Conservation (phyloP, 2,329 filamentous ascomycete species). For the Byssoonygena ceratinophila region DNA sequence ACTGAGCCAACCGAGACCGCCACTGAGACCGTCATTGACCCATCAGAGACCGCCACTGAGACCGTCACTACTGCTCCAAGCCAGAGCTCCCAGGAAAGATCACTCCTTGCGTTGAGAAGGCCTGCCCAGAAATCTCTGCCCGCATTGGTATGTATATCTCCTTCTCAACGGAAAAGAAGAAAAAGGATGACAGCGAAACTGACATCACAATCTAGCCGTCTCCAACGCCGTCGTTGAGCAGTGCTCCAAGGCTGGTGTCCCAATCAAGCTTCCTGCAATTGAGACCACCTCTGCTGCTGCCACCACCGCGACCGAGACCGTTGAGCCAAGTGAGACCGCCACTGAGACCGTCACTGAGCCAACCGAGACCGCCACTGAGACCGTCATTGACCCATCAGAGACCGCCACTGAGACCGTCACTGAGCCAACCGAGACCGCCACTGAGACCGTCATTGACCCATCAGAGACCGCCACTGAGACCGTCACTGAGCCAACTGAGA, state of each 20-base stretch:
- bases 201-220: constrained; percentile 23
- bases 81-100: constrained; percentile 33
- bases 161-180: neutral
- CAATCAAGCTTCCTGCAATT: constrained; percentile 30
- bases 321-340: neutral
- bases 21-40: constrained; percentile 7
- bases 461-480: neutral
- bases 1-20: neutral
- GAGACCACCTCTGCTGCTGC: constrained; percentile 12
- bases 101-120: constrained; percentile 39
- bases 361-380: constrained; percentile 4
- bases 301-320: neutral
- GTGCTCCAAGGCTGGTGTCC: constrained; percentile 29
- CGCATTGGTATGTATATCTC: constrained; percentile 8
- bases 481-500: neutral
- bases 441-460: neutral
- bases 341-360: neutral
- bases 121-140: constrained; percentile 24
- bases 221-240: constrained; percentile 27
- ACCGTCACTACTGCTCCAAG: constrained; percentile 42
- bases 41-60: constrained; percentile 7
- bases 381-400: constrained; percentile 4
- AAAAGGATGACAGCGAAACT: neutral
- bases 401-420: no score
- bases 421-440: constrained; percentile 15